A percentile compares a stretch with the other conserved stretches of the same genome.
phyloP scores from a whole-genome alignment of 495 filamentous ascomycete species.

The Haplographium delicatum region DNA sequence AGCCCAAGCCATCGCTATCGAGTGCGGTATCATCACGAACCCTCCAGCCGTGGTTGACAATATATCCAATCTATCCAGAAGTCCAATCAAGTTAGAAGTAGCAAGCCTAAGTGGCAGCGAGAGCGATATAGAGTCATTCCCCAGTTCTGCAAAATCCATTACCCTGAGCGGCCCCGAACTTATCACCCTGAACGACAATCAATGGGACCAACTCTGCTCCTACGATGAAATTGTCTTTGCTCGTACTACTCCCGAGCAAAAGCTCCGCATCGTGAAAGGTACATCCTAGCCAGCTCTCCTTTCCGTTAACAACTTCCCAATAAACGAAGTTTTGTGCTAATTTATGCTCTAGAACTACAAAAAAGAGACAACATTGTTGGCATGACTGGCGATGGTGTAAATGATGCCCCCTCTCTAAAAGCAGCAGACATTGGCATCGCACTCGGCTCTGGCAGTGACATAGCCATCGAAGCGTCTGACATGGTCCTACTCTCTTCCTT shows the following conservation, averaged over 20 bases:
- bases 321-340: background rate
- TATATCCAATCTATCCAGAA: conserved; percentile 31
- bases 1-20: conserved; percentile 58
- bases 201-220: conserved; percentile 50
- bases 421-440: conserved; percentile 49
- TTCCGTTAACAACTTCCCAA: too few species aligned
- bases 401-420: conserved; percentile 52
- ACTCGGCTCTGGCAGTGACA: conserved; percentile 44
- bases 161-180: conserved; percentile 53
- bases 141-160: background rate
- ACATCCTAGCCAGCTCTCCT: background rate
- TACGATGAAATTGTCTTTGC: conserved; percentile 63
- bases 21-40: conserved; percentile 58
- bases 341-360: conserved; percentile 45
- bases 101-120: background rate
- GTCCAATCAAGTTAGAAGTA: conserved; percentile 4
- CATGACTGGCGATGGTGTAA: conserved; percentile 55
- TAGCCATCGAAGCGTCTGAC: conserved; percentile 65
- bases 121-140: background rate
- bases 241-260: conserved; percentile 68
- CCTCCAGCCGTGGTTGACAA: conserved; percentile 30
- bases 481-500: conserved; percentile 61
- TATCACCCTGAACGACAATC: conserved; percentile 44
- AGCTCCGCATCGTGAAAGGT: conserved; percentile 58
- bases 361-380: conserved; percentile 33